Evolutionary conservation across 208 protist genomes (phyloP).

Genomic region (Crithidia sp.): DNA sequence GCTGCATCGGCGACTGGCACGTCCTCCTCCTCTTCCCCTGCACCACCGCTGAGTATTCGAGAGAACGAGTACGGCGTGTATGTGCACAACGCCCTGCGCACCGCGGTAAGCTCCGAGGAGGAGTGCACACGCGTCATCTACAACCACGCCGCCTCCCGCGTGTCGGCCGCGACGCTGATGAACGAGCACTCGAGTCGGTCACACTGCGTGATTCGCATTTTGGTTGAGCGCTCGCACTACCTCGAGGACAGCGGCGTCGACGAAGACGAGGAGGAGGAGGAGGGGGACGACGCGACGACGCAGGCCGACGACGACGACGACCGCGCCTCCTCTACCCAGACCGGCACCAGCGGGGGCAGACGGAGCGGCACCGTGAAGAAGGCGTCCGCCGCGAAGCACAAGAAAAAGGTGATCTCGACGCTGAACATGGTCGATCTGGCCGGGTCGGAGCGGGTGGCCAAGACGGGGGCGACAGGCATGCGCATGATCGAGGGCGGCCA

Average conservation of each 20-base stretch:
- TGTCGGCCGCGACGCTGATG: conserved; percentile 90
- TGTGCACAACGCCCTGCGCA: conserved; percentile 77
- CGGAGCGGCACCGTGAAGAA: conserved; percentile 4
- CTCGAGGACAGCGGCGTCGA: conserved; percentile 59
- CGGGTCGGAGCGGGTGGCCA: conserved; percentile 91
- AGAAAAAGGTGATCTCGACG: conserved; percentile 51
- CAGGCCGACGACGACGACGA: conserved; percentile 24
- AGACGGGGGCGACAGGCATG: conserved; percentile 91
- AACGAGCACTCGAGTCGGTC: conserved; percentile 95
- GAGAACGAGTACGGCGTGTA: conserved; percentile 83
- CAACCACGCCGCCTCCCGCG: conserved; percentile 44
- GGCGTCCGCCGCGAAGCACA: conserved; percentile 17
- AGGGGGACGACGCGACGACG: conserved; percentile 19
- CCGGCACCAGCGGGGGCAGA: background rate
- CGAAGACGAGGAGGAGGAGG: conserved; percentile 27
- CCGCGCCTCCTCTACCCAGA: conserved; percentile 17
- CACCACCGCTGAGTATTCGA: conserved; percentile 64
- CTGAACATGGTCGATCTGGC: conserved; percentile 96
- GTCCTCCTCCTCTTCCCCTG: conserved; percentile 12
- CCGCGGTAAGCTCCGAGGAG: conserved; percentile 48
- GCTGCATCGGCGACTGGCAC: background rate
- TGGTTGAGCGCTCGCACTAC: conserved; percentile 85
- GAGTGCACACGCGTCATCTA: conserved; percentile 75
- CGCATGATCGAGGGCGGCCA: conserved; percentile 94
- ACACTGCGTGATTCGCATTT: conserved; percentile 95